Evolutionary conservation across 2,329 filamentous ascomycete genomes (phyloP).

Genomic region (Trichoderma afroharzianum): DNA sequence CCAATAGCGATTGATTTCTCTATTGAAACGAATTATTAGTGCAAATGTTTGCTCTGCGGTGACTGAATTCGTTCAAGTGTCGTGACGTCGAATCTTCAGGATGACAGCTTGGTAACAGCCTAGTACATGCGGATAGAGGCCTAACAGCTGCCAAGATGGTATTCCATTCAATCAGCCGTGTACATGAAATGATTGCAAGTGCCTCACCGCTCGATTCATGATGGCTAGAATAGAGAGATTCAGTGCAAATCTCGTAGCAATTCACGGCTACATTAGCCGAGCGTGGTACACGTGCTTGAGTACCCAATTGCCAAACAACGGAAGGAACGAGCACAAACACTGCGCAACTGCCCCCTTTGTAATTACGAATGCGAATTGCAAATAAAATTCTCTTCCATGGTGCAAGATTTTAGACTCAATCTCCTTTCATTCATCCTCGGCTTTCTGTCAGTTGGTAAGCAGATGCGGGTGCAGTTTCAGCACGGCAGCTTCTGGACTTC

Average conservation of each 20-base stretch:
- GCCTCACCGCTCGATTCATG: not conserved
- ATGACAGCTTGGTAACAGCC: not conserved
- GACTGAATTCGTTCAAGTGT: not conserved
- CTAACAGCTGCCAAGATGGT: not conserved
- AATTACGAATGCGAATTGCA: not conserved
- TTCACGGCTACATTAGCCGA: not conserved
- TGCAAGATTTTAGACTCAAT: not conserved
- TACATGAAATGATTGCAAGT: not conserved
- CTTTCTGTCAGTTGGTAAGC: not conserved
- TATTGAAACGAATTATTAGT: not conserved
- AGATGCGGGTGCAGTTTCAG: not conserved
- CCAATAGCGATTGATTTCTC: not conserved
- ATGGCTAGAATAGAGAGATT: not conserved
- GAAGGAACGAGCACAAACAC: conserved; percentile 9
- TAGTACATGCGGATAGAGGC: not conserved
- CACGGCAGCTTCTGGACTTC: not conserved
- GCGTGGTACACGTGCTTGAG: not conserved
- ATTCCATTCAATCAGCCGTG: not conserved
- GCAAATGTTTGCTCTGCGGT: not conserved
- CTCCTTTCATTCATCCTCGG: not conserved
- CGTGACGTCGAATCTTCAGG: not conserved
- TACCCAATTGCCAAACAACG: conserved; percentile 4
- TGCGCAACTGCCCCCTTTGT: not conserved
- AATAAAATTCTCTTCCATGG: not conserved
- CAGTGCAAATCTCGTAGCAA: not conserved